Percentiles rank a stretch among this genome's conserved stretches.
Conservation (phyloP, 176 grass and related monocot genomes). For the Cenchrus fungigraminus region DNA sequence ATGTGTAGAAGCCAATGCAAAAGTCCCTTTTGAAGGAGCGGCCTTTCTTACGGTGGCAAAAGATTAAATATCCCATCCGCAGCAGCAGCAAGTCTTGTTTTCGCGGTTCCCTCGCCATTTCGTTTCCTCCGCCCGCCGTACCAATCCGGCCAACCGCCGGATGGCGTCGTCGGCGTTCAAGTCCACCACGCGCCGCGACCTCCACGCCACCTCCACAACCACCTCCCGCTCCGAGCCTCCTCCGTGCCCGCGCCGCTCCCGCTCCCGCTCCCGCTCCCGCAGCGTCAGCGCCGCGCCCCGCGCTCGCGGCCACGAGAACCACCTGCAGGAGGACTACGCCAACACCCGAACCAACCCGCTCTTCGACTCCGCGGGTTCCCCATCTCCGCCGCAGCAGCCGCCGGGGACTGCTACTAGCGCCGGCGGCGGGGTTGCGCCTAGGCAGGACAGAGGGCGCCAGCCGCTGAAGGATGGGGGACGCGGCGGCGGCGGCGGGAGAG, state of each 20-base stretch:
- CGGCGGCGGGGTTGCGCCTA: background rate
- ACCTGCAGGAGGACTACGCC: constrained; percentile 10
- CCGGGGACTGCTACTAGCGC: background rate
- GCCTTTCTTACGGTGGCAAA: no score
- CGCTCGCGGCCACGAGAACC: no score
- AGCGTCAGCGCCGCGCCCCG: constrained; percentile 43
- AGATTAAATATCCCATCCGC: background rate
- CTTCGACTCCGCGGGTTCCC: constrained; percentile 37
- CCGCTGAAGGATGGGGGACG: background rate
- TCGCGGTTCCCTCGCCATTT: background rate
- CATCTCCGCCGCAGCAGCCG: background rate
- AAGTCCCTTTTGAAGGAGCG: no score
- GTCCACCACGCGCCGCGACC: constrained; percentile 16
- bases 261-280: constrained; percentile 8
- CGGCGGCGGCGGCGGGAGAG: constrained; percentile 12
- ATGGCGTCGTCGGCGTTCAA: constrained; percentile 29
- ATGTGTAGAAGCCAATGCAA: no score
- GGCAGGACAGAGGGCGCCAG: constrained; percentile 35
- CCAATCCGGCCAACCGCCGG: background rate
- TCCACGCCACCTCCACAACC: background rate
- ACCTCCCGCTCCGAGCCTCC: background rate
- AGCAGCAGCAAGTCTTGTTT: background rate
- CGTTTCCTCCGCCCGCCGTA: background rate
- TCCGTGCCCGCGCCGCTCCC: constrained; percentile 43
- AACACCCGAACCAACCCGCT: constrained; percentile 55